A percentile compares a stretch with the other conserved stretches of the same genome.
Evolutionary conservation across 352 stramenopile species (phyloP).

Genomic region (Globisporangium canariense): DNA sequence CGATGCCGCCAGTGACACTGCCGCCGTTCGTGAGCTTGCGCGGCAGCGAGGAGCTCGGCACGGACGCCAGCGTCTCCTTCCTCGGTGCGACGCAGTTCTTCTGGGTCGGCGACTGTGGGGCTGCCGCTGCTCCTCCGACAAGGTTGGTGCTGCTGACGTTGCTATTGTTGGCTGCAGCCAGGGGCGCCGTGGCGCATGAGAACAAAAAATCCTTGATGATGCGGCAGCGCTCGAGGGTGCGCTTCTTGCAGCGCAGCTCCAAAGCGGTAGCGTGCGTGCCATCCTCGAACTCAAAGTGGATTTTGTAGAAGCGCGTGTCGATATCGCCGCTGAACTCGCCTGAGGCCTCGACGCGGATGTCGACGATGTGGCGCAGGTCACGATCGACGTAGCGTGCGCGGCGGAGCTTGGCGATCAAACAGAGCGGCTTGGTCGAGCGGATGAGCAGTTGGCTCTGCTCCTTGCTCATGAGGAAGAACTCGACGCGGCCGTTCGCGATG

Average conservation of each 20-base stretch:
- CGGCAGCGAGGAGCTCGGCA: slow-evolving; percentile 21
- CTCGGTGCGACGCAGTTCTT: slow-evolving; percentile 5
- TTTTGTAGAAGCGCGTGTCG: slow-evolving; percentile 65
- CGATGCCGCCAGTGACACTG: background rate
- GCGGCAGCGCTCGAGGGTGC: slow-evolving; percentile 46
- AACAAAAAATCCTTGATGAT: slow-evolving; percentile 56
- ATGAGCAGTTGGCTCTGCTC: slow-evolving; percentile 34
- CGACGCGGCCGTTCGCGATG: slow-evolving; percentile 49
- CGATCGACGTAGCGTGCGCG: slow-evolving; percentile 39
- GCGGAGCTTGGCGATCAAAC: slow-evolving; percentile 28
- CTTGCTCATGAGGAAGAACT: slow-evolving; percentile 62
- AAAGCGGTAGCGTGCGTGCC: slow-evolving; percentile 45
- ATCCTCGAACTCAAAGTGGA: slow-evolving; percentile 74
- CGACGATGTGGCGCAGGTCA: slow-evolving; percentile 51
- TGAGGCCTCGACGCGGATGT: slow-evolving; percentile 58
- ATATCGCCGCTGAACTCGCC: slow-evolving; percentile 67
- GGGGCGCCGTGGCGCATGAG: slow-evolving; percentile 11
- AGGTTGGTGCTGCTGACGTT: background rate
- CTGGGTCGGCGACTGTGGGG: background rate
- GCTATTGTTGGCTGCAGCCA: background rate
- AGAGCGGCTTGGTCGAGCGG: slow-evolving; percentile 51
- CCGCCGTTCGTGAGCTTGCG: slow-evolving; percentile 13
- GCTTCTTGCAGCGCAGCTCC: slow-evolving; percentile 58
- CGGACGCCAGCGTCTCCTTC: slow-evolving; percentile 17
- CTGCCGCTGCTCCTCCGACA: background rate